Conservation (phyloP, 352 stramenopile genomes). For the Phytophthora boehmeriae region DNA sequence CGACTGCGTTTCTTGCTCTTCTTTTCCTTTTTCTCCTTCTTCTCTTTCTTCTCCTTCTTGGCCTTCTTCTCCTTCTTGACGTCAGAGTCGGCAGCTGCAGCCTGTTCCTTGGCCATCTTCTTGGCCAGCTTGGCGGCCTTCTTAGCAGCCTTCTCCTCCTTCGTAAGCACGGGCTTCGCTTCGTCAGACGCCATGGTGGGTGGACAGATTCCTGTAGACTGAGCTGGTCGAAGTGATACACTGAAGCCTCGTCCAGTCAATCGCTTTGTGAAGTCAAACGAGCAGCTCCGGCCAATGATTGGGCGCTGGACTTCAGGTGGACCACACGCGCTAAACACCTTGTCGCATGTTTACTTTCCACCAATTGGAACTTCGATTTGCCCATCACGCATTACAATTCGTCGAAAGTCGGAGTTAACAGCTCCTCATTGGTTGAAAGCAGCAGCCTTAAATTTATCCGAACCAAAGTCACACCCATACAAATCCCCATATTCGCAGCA, state of each 20-base stretch:
- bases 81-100: slow-evolving; percentile 23
- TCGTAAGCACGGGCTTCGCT: slow-evolving; percentile 45
- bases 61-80: slow-evolving; percentile 64
- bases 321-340: background rate
- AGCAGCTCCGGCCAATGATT: background rate
- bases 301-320: background rate
- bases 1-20: slow-evolving; percentile 77
- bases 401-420: no score
- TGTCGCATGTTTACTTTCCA: background rate
- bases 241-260: slow-evolving; percentile 20
- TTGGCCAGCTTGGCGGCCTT: slow-evolving; percentile 62
- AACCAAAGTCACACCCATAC: background rate
- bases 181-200: slow-evolving; percentile 41
- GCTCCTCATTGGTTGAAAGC: background rate
- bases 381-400: no score
- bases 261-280: slow-evolving; percentile 14
- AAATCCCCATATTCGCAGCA: slow-evolving; percentile 1
- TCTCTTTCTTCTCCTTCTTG: slow-evolving; percentile 63
- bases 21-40: slow-evolving; percentile 76
- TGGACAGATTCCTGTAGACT: background rate
- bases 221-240: slow-evolving; percentile 11
- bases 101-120: slow-evolving; percentile 52
- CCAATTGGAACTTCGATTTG: background rate
- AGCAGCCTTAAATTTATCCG: background rate
- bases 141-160: slow-evolving; percentile 69